Evolutionary conservation across 2,329 filamentous ascomycete species (phyloP).

Genomic region (Nothopassalora personata): DNA sequence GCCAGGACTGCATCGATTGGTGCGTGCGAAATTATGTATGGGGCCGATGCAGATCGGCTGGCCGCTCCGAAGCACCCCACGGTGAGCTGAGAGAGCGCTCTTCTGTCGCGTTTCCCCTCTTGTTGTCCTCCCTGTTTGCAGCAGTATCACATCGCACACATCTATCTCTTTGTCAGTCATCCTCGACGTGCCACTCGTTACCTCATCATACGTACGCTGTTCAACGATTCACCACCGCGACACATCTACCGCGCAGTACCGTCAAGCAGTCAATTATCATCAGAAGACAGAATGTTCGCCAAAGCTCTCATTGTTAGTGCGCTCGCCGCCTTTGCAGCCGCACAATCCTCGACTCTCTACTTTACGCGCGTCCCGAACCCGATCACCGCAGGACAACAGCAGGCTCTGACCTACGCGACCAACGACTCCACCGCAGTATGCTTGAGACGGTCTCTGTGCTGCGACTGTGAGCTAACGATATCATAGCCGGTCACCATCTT

Average conservation of each 20-base stretch:
- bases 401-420: constrained; percentile 26
- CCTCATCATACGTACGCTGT: constrained; percentile 1
- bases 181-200: neutral
- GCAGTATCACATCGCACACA: neutral
- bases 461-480: neutral
- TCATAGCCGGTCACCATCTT: constrained; percentile 49
- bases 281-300: constrained; percentile 45
- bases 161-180: neutral
- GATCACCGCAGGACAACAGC: constrained; percentile 44
- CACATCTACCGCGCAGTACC: neutral
- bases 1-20: neutral
- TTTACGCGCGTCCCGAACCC: constrained; percentile 50
- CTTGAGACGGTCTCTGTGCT: constrained; percentile 3
- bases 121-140: neutral
- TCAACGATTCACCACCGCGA: neutral
- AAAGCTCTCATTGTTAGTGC: constrained; percentile 44
- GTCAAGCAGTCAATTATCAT: neutral
- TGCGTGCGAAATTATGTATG: neutral
- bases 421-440: constrained; percentile 15
- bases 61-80: neutral
- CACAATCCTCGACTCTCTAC: constrained; percentile 41
- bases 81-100: neutral
- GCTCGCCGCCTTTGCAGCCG: constrained; percentile 43
- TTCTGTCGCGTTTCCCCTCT: neutral
- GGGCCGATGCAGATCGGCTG: neutral